A percentile compares a stretch with the other conserved stretches of the same genome.
Evolutionary conservation across 352 stramenopile genomes (phyloP).

Genomic region (Poterioochromonas sp.): DNA sequence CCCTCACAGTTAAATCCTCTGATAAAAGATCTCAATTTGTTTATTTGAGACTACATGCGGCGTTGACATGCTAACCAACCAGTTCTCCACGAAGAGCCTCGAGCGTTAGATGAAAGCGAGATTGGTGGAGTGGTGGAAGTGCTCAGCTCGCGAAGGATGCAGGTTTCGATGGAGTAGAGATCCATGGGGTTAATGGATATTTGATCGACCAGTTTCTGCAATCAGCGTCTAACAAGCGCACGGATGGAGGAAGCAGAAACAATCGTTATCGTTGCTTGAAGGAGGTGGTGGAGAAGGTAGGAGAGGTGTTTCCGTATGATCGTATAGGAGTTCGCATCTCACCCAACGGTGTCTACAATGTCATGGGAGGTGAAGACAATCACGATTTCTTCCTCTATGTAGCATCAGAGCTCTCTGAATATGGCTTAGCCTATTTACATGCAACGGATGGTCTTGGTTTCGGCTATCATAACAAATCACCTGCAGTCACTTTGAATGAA

Average conservation of each 20-base stretch:
- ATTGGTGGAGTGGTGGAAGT: conserved; percentile 54
- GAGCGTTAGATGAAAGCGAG: conserved; percentile 59
- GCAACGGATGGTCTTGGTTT: conserved; percentile 18
- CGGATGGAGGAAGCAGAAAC: conserved; percentile 63
- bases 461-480: conserved; percentile 1
- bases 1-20: no score
- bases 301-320: not conserved
- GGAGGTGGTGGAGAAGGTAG: conserved; percentile 57
- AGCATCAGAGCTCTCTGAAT: not conserved
- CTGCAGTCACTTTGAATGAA: not conserved
- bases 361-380: conserved; percentile 19
- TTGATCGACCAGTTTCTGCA: conserved; percentile 71
- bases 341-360: conserved; percentile 6
- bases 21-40: no score
- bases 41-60: no score
- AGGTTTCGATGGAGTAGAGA: conserved; percentile 74
- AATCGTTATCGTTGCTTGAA: conserved; percentile 67
- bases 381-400: not conserved
- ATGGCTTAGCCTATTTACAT: conserved; percentile 17
- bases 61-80: no score
- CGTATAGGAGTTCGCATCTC: not conserved
- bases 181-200: conserved; percentile 78
- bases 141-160: conserved; percentile 56
- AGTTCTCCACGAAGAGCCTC: conserved; percentile 51
- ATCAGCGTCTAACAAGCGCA: conserved; percentile 42